A percentile compares a stretch with the other conserved stretches of the same genome.
These are phyloP conservation scores for Alopecurus myosuroides DNA, from an alignment of 176 grass and related monocot species.

Conservation along the genomic window DNA sequence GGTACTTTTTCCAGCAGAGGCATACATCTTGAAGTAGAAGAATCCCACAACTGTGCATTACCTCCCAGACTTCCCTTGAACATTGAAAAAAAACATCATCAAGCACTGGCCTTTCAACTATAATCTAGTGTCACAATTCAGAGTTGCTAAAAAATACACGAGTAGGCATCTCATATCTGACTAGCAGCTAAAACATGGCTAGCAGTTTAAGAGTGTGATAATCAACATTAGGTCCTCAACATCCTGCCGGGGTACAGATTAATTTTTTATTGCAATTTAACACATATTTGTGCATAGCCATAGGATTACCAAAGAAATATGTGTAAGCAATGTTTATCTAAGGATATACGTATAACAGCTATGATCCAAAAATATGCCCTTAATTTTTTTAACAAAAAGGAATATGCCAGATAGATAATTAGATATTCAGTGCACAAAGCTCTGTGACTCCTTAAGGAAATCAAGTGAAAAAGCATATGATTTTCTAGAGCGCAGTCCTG, in stretches of 20 bases:
- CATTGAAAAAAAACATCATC: slow-evolving; percentile 27
- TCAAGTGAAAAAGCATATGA: not conserved
- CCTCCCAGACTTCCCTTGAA: slow-evolving; percentile 33
- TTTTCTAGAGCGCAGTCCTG: not conserved
- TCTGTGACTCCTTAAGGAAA: not conserved
- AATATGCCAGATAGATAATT: not conserved
- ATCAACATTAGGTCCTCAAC: not conserved
- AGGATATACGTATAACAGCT: not conserved
- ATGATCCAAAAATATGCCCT: not conserved
- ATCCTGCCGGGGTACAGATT: not conserved
- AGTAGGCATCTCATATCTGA: not conserved
- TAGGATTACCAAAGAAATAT: slow-evolving; percentile 6
- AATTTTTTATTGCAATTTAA: not conserved
- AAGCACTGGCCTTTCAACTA: slow-evolving; percentile 18
- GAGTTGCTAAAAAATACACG: not conserved
- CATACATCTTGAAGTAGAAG: slow-evolving; percentile 17
- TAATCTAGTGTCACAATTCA: slow-evolving; percentile 5
- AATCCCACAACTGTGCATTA: slow-evolving; percentile 18
- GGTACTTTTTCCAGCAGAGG: slow-evolving; percentile 26
- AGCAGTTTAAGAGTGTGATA: not conserved
- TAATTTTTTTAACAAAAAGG: not conserved
- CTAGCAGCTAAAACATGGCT: slow-evolving; percentile 8
- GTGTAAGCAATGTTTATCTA: not conserved
- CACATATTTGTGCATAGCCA: not conserved
- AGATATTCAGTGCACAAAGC: slow-evolving; percentile 2